Percentiles rank a stretch among this genome's conserved stretches.
phyloP scores from a whole-genome alignment of 345 rosid genomes.

The Cardamine chenopodiifolia region DNA sequence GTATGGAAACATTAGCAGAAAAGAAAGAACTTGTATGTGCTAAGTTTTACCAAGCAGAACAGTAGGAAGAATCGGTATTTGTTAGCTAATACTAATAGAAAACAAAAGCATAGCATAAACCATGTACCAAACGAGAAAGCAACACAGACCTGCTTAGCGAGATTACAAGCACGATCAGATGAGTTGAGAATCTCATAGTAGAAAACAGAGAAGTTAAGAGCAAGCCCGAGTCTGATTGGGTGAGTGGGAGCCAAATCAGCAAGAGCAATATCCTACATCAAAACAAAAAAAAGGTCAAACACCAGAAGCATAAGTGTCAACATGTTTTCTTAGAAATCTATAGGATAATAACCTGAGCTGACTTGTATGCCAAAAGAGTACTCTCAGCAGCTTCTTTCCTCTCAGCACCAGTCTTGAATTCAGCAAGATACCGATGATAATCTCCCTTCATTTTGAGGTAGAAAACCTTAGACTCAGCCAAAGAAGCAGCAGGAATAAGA shows the following conservation, averaged over 20 bases:
- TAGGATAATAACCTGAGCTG: constrained; percentile 73
- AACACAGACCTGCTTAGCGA: constrained; percentile 79
- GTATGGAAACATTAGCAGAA: neutral
- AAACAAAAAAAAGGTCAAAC: neutral
- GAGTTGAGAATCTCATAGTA: constrained; percentile 98
- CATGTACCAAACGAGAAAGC: neutral
- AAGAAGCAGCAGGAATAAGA: constrained; percentile 79
- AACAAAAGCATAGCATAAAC: neutral
- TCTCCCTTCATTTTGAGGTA: constrained; percentile 99
- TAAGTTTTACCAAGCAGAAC: neutral
- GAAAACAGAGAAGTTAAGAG: constrained; percentile 97
- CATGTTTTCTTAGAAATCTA: neutral
- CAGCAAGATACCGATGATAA: constrained; percentile 91
- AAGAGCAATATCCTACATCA: constrained; percentile 80
- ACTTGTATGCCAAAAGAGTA: constrained; percentile 89
- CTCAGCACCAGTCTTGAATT: constrained; percentile 89
- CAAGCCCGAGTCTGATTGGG: constrained; percentile 94
- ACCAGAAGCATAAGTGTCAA: constrained; percentile 9
- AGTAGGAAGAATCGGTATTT: constrained; percentile 1
- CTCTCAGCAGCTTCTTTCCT: constrained; percentile 99
- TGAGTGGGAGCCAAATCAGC: constrained; percentile 92
- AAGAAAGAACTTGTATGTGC: neutral
- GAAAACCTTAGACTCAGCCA: constrained; percentile 93
- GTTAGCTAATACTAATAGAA: neutral
- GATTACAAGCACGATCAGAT: constrained; percentile 95